Evolutionary conservation across 2,329 filamentous ascomycete genomes (phyloP).

Genomic region (Tolypocladium amazonense): DNA sequence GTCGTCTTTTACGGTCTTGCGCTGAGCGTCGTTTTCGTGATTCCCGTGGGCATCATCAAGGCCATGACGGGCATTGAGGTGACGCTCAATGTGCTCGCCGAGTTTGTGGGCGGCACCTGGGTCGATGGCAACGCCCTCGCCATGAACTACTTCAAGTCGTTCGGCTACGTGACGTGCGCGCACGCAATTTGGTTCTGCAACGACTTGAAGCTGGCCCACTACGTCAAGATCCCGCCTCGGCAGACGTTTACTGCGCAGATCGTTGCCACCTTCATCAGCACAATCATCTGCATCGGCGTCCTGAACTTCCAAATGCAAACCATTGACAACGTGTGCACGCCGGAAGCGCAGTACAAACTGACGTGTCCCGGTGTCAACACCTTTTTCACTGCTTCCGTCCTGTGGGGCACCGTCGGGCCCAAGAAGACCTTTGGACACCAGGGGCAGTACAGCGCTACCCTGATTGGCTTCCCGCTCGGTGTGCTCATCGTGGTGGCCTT

Average conservation of each 20-base stretch:
- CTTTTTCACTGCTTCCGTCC: slow-evolving; percentile 44
- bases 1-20: slow-evolving; percentile 41
- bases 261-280: slow-evolving; percentile 43
- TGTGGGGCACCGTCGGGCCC: slow-evolving; percentile 45
- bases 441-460: slow-evolving; percentile 35
- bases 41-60: slow-evolving; percentile 41
- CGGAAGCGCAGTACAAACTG: slow-evolving; percentile 34
- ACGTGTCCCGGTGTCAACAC: slow-evolving; percentile 42
- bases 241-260: slow-evolving; percentile 50
- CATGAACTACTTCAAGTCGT: slow-evolving; percentile 46
- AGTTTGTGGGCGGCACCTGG: slow-evolving; percentile 41
- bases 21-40: slow-evolving; percentile 38
- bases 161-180: slow-evolving; percentile 37
- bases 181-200: slow-evolving; percentile 41
- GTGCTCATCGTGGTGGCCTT: slow-evolving; percentile 32
- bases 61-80: slow-evolving; percentile 43
- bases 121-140: slow-evolving; percentile 39
- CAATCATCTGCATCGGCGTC: slow-evolving; percentile 38
- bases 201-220: slow-evolving; percentile 39
- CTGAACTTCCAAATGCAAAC: slow-evolving; percentile 37
- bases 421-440: slow-evolving; percentile 36
- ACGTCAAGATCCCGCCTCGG: slow-evolving; percentile 51
- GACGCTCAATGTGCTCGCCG: slow-evolving; percentile 40
- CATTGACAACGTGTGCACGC: slow-evolving; percentile 38
- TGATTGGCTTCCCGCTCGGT: slow-evolving; percentile 41